Conservation (phyloP, 2,329 filamentous ascomycete genomes). For the Hymenotorrendiella dingleyae region DNA sequence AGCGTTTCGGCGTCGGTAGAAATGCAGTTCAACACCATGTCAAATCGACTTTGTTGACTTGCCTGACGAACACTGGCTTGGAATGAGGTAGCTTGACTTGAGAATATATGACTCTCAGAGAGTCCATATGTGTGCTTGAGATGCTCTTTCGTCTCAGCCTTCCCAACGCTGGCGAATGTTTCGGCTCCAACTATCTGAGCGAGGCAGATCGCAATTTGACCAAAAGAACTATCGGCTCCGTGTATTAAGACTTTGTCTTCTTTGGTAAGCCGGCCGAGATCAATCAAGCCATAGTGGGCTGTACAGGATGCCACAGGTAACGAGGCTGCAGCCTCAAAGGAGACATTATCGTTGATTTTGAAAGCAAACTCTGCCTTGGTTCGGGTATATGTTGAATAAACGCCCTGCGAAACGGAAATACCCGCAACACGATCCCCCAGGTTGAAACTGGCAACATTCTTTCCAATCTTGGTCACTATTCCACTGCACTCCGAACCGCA, state of each 20-base stretch:
- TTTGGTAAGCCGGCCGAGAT: conserved; percentile 20
- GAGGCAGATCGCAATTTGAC: conserved; percentile 32
- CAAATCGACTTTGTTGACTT: conserved; percentile 22
- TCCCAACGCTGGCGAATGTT: conserved; percentile 27
- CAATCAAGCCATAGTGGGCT: conserved; percentile 23
- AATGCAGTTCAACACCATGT: conserved; percentile 28
- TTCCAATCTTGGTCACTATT: conserved; percentile 29
- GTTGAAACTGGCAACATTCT: conserved; percentile 21
- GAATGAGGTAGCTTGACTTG: conserved; percentile 8
- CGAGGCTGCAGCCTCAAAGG: conserved; percentile 23
- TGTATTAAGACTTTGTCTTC: conserved; percentile 33
- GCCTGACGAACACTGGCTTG: conserved; percentile 20
- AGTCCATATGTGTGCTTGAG: conserved; percentile 22
- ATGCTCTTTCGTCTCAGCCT: conserved; percentile 11
- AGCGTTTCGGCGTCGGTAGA: conserved; percentile 21
- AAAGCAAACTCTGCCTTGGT: conserved; percentile 17
- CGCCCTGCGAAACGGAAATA: conserved; percentile 17
- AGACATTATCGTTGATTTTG: conserved; percentile 16
- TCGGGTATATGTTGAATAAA: conserved; percentile 21
- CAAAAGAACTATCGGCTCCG: conserved; percentile 29
- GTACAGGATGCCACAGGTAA: conserved; percentile 24
- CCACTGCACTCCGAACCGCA: conserved; percentile 34
- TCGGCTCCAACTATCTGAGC: conserved; percentile 22
- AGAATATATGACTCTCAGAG: conserved; percentile 17
- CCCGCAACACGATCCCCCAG: conserved; percentile 31